A percentile compares a stretch with the other conserved stretches of the same genome.
phyloP scores from a whole-genome alignment of 768 basidiomycete species.

The Mycena albidolilacea region DNA sequence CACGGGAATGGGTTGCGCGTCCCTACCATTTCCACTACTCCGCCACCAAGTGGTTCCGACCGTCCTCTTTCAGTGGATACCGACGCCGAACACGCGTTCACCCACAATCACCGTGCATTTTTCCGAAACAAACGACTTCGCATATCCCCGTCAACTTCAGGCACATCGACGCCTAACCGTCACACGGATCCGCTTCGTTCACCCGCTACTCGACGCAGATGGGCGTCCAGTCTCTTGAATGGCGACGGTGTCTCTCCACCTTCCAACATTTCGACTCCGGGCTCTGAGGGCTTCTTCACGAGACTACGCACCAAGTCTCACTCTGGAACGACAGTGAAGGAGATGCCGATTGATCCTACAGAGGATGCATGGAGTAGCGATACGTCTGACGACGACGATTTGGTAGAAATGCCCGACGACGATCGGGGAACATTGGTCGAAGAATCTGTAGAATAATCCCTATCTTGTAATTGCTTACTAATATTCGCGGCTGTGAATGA shows the following conservation, averaged over 20 bases:
- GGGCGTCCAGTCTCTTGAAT: conserved; percentile 61
- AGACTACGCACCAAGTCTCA: conserved; percentile 62
- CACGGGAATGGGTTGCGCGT: conserved; percentile 32
- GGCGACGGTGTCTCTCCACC: conserved; percentile 25
- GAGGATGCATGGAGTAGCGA: conserved; percentile 71
- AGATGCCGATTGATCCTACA: conserved; percentile 41
- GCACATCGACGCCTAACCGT: conserved; percentile 50
- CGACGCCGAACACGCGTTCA: conserved; percentile 82
- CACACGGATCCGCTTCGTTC: conserved; percentile 57
- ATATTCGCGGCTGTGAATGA: conserved; percentile 9
- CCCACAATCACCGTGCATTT: conserved; percentile 68
- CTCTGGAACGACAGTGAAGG: conserved; percentile 53
- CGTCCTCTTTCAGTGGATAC: conserved; percentile 81
- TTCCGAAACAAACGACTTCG: conserved; percentile 63
- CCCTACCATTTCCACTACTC: conserved; percentile 44
- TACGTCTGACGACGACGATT: conserved; percentile 68
- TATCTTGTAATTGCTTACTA: conserved; percentile 19
- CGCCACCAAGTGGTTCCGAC: conserved; percentile 61
- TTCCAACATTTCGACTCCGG: conserved; percentile 23
- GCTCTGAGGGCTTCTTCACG: conserved; percentile 55
- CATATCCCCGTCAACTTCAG: conserved; percentile 51
- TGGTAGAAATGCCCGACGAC: conserved; percentile 29
- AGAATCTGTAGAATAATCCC: neutral
- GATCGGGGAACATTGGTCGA: conserved; percentile 12
- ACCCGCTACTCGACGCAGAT: conserved; percentile 61